Evolutionary conservation across 2,329 filamentous ascomycete genomes (phyloP).

Genomic region (Leptodontidium sp.): DNA sequence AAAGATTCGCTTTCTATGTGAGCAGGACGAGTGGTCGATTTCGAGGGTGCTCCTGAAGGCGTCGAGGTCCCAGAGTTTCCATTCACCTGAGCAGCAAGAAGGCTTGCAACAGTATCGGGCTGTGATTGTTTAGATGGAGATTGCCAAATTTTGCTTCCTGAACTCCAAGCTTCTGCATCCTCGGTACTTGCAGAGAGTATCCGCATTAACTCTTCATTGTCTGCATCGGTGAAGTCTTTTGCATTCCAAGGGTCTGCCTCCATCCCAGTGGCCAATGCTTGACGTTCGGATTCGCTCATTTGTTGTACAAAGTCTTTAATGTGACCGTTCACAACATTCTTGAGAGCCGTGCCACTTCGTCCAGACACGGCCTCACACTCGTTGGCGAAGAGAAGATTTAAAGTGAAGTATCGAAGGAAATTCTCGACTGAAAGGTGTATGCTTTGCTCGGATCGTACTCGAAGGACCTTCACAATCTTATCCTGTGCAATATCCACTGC

Average conservation of each 20-base stretch:
- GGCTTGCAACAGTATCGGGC: conserved; percentile 14
- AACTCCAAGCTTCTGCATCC: conserved; percentile 72
- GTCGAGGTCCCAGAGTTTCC: conserved; percentile 47
- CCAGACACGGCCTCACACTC: conserved; percentile 88
- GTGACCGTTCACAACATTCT: conserved; percentile 81
- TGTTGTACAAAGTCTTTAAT: conserved; percentile 81
- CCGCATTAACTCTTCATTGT: conserved; percentile 65
- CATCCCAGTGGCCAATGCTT: conserved; percentile 78
- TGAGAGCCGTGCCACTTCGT: conserved; percentile 76
- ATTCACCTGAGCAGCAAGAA: conserved; percentile 46
- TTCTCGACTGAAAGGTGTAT: conserved; percentile 70
- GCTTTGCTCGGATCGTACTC: conserved; percentile 79
- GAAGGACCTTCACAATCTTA: conserved; percentile 77
- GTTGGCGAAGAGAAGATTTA: conserved; percentile 84
- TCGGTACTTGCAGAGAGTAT: conserved; percentile 75
- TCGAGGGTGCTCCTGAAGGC: conserved; percentile 46
- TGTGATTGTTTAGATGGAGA: conserved; percentile 38
- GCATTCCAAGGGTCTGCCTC: conserved; percentile 83
- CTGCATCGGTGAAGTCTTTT: conserved; percentile 74
- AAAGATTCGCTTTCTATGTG: conserved; percentile 86
- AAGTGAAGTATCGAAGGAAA: conserved; percentile 83
- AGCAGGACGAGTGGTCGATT: conserved; percentile 75
- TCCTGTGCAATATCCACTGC: conserved; percentile 84
- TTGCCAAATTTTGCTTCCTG: conserved; percentile 62
- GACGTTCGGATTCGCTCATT: conserved; percentile 75